phyloP scores from a whole-genome alignment of 371 early-diverging fungal species.

The Apophysomyces trapeziformis region DNA sequence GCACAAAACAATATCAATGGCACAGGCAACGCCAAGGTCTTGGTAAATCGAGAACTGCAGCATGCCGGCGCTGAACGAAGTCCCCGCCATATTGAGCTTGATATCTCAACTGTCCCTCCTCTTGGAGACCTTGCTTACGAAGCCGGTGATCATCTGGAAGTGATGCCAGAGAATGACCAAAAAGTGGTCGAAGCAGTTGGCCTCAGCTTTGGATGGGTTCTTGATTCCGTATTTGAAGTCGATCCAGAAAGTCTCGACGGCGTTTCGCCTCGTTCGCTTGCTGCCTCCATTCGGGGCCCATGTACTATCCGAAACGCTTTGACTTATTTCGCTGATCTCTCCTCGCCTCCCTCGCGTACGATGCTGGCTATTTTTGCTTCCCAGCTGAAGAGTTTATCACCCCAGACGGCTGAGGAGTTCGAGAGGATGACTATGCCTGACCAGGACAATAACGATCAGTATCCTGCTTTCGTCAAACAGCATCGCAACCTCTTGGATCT shows the following conservation, averaged over 20 bases:
- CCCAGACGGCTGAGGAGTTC: conserved; percentile 44
- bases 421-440: conserved; percentile 43
- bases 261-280: conserved; percentile 56
- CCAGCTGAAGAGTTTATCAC: conserved; percentile 38
- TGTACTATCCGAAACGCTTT: conserved; percentile 56
- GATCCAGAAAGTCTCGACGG: conserved; percentile 32
- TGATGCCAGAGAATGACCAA: conserved; percentile 52
- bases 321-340: conserved; percentile 53
- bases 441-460: conserved; percentile 33
- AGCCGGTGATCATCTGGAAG: conserved; percentile 64
- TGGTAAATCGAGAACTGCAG: conserved; percentile 41
- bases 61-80: conserved; percentile 41
- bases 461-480: conserved; percentile 43
- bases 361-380: conserved; percentile 46
- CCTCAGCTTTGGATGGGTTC: conserved; percentile 51
- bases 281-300: conserved; percentile 50
- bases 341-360: conserved; percentile 52
- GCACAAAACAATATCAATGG: conserved; percentile 36
- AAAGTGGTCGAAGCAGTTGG: conserved; percentile 49
- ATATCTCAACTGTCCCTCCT: conserved; percentile 33
- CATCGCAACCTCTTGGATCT: conserved; percentile 56
- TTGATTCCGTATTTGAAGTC: conserved; percentile 59
- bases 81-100: conserved; percentile 57
- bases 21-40: conserved; percentile 30
- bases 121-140: conserved; percentile 34